Conservation (phyloP, 2,329 filamentous ascomycete genomes). For the Trichoderma polysporum region DNA sequence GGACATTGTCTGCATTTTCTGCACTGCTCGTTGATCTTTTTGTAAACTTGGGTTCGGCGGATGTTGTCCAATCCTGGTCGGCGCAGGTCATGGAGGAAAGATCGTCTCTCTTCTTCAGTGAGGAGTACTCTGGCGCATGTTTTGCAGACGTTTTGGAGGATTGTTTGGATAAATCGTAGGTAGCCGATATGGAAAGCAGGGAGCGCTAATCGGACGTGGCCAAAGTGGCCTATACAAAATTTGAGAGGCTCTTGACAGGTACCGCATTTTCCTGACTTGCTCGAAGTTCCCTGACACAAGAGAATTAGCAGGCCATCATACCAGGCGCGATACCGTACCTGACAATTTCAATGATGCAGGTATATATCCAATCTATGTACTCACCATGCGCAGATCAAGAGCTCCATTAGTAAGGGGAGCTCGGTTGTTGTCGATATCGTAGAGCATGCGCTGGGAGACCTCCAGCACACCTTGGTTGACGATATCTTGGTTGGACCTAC, state of each 20-base stretch:
- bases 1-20: slow-evolving; percentile 82
- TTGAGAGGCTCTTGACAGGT: slow-evolving; percentile 82
- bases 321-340: background rate
- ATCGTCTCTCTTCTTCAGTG: slow-evolving; percentile 73
- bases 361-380: slow-evolving; percentile 7
- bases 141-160: slow-evolving; percentile 95
- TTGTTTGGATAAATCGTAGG: slow-evolving; percentile 86
- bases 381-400: slow-evolving; percentile 75
- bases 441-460: slow-evolving; percentile 90
- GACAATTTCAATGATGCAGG: background rate
- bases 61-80: slow-evolving; percentile 79
- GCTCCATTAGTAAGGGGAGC: slow-evolving; percentile 78
- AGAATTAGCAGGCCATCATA: background rate
- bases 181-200: slow-evolving; percentile 97
- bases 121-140: slow-evolving; percentile 82
- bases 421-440: slow-evolving; percentile 81
- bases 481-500: slow-evolving; percentile 85
- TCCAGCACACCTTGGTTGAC: slow-evolving; percentile 93
- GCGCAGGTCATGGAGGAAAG: slow-evolving; percentile 77
- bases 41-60: slow-evolving; percentile 77
- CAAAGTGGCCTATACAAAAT: slow-evolving; percentile 92
- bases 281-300: slow-evolving; percentile 68
- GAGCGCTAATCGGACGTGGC: slow-evolving; percentile 84
- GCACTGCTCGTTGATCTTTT: slow-evolving; percentile 86
- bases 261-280: slow-evolving; percentile 73